A percentile compares a stretch with the other conserved stretches of the same genome.
Conservation (phyloP, 192 early-diverging fungal genomes). For the Backusella westeae region DNA sequence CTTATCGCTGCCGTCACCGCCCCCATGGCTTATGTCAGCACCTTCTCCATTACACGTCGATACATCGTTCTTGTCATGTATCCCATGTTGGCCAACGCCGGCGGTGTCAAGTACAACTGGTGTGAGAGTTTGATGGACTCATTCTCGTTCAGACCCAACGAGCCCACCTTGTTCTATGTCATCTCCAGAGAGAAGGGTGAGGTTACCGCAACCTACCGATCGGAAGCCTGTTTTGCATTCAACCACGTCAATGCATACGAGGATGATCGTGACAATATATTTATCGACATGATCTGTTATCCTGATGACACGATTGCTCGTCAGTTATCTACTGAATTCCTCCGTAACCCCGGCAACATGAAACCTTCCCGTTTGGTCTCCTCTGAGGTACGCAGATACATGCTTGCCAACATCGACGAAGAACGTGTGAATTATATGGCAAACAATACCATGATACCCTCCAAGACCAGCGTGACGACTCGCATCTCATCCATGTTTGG, state of each 20-base stretch:
- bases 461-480: slow-evolving; percentile 12
- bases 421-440: slow-evolving; percentile 46
- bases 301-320: slow-evolving; percentile 57
- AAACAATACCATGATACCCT: slow-evolving; percentile 31
- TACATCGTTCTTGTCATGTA: slow-evolving; percentile 72
- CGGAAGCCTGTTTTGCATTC: slow-evolving; percentile 60
- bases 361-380: slow-evolving; percentile 41
- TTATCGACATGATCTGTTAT: slow-evolving; percentile 61
- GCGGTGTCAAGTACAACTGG: slow-evolving; percentile 68
- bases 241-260: slow-evolving; percentile 78
- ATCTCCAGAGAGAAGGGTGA: slow-evolving; percentile 66
- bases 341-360: slow-evolving; percentile 50
- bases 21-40: slow-evolving; percentile 70
- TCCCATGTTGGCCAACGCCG: slow-evolving; percentile 60
- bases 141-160: slow-evolving; percentile 56
- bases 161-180: slow-evolving; percentile 68
- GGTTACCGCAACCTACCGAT: slow-evolving; percentile 66
- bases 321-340: slow-evolving; percentile 50
- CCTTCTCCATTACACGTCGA: slow-evolving; percentile 69
- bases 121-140: slow-evolving; percentile 69
- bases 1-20: slow-evolving; percentile 61
- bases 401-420: slow-evolving; percentile 52
- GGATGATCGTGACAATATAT: slow-evolving; percentile 53
- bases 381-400: slow-evolving; percentile 62
- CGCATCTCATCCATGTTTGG: slow-evolving; percentile 19